Evolutionary conservation across 208 protist genomes (phyloP).

Genomic region (Leishmania turanica): DNA sequence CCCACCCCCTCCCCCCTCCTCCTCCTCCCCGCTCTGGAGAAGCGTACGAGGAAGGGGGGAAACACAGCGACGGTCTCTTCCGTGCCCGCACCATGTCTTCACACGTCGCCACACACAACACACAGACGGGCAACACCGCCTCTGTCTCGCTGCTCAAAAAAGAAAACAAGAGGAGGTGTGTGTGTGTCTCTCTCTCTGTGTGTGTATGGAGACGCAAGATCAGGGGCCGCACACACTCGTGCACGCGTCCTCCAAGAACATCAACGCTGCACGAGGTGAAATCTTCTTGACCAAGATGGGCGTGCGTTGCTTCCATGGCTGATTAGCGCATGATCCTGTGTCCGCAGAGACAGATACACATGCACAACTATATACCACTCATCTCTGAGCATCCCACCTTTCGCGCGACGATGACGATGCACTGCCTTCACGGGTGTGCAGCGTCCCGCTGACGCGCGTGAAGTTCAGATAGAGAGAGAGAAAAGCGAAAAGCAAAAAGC

Average conservation of each 20-base stretch:
- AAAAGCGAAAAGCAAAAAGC: background rate
- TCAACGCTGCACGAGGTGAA: background rate
- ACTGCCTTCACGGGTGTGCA: background rate
- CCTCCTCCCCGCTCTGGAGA: background rate
- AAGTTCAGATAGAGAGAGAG: background rate
- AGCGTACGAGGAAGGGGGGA: background rate
- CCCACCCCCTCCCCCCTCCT: no score
- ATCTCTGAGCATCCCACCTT: background rate
- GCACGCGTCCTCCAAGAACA: background rate
- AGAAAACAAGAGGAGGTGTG: background rate
- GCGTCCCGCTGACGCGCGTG: background rate
- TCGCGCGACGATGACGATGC: background rate
- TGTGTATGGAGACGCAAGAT: no score
- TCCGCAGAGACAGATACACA: background rate
- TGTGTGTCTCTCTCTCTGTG: no score
- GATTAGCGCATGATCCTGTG: background rate
- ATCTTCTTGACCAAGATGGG: background rate
- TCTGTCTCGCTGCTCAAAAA: background rate
- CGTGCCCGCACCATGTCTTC: background rate
- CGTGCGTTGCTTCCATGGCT: background rate
- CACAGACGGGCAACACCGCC: background rate
- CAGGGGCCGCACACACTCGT: background rate
- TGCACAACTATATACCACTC: background rate
- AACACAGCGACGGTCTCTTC: background rate
- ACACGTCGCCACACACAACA: background rate